Evolutionary conservation across 345 rosid genomes (phyloP), one percentile per base, ranked within the genome.

Genomic region (Aquilaria malaccensis): DNA sequence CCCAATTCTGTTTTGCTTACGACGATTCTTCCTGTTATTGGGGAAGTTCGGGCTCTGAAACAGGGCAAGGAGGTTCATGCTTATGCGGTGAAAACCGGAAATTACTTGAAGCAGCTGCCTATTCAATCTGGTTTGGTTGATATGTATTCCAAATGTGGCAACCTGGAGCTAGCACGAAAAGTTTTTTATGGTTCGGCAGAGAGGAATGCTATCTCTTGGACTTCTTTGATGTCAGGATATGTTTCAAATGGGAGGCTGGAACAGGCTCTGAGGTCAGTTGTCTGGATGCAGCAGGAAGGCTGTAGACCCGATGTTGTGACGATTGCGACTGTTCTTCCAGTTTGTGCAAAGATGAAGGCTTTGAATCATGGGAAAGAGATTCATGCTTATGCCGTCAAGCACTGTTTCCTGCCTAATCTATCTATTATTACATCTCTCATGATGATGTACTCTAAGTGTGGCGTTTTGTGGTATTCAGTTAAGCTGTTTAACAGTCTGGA

Each of bases 241-340:
- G 80, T 76, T 48, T 80, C 86, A 2, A 89, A 85, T 50, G 87
- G 95, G 59, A 82, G 88, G 68, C 72, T 79, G 2, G 94, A 87
- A 55, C 98, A 87, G 75, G 95, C 97, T 48, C 69, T 92, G 80
- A 85, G 91, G 74, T 89, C 91, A 3, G 67, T 86, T 64, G 80
- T 80, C 12, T 92, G 98, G 98, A 92, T 92, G 98, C 96, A 89
- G 74, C 95, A 89, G 63, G 98, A 92, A 75, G 89, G 96, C 3
- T 81, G 72, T 56, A 76, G 30, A 76, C 97, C 98, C 11, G 97
- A 93, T 30, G 77, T 84, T 11, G 91, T 89, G 51, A 81, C 96
- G 0, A 69, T 83, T 70, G 94, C 91, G 6, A 89, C 96, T 0
- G 77, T 81, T 70, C 65, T 93, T 58, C 96, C 97, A 0, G 91